A percentile compares a stretch with the other conserved stretches of the same genome.
These are phyloP conservation scores for Phytophthora agathidicida DNA, from an alignment of 352 stramenopile species.

Conservation along the genomic window DNA sequence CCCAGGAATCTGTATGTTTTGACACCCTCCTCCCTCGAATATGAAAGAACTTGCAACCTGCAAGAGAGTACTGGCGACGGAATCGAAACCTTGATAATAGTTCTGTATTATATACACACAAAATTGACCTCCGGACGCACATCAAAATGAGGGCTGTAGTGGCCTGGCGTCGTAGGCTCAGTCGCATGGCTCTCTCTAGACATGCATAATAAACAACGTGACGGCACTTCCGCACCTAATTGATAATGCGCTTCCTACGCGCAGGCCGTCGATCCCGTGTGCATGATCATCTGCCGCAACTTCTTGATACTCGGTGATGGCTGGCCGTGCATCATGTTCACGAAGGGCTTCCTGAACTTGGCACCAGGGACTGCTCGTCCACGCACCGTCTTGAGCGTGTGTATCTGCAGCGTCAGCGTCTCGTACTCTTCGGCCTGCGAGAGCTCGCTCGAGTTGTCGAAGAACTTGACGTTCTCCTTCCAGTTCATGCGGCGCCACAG, in stretches of 20 bases:
- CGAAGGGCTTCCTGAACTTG: constrained; percentile 66
- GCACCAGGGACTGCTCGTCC: constrained; percentile 35
- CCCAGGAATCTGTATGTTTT: too few relatives aligned
- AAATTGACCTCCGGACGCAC: constrained; percentile 31
- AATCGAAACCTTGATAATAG: constrained; percentile 24
- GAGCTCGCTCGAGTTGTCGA: constrained; percentile 58
- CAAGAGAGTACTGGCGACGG: background rate
- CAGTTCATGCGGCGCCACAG: constrained; percentile 88
- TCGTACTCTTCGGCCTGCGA: constrained; percentile 65
- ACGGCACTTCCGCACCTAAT: constrained; percentile 8
- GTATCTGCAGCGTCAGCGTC: constrained; percentile 60
- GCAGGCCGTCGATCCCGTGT: constrained; percentile 45
- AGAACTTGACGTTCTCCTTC: constrained; percentile 90
- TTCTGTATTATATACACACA: constrained; percentile 43
- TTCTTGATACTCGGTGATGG: constrained; percentile 75
- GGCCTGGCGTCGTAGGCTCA: constrained; percentile 7
- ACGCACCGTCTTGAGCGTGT: constrained; percentile 59
- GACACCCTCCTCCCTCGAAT: too few relatives aligned
- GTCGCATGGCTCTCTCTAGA: constrained; percentile 29
- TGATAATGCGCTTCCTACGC: constrained; percentile 30
- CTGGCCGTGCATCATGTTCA: constrained; percentile 61
- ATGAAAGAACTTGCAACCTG: too few relatives aligned
- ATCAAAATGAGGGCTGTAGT: constrained; percentile 18
- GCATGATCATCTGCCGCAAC: constrained; percentile 61
- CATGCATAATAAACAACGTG: constrained; percentile 46